Evolutionary conservation across 495 filamentous ascomycete species (phyloP).

Genomic region (Sphaerosporella brunnea): DNA sequence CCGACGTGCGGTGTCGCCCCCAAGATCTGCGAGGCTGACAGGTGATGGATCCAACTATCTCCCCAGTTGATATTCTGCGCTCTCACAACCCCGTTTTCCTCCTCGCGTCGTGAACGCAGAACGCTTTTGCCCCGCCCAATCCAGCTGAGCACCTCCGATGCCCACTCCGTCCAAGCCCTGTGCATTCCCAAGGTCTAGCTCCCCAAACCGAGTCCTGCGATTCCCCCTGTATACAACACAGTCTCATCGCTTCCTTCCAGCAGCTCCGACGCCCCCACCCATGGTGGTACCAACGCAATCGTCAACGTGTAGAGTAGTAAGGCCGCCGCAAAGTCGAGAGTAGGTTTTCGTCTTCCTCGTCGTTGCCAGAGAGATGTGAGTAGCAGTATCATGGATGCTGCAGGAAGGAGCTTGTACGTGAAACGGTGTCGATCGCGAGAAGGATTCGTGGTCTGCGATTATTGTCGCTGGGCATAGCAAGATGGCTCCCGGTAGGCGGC

Average conservation of each 20-base stretch:
- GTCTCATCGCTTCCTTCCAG: neutral
- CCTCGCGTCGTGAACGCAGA: conserved; percentile 2
- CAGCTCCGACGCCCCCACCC: neutral
- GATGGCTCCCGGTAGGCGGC: no score
- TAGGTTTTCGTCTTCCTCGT: neutral
- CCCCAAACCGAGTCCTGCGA: neutral
- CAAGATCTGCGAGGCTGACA: conserved; percentile 14
- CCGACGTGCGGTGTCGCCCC: no score
- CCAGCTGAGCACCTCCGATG: neutral
- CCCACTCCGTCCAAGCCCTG: neutral
- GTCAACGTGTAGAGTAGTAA: conserved; percentile 2
- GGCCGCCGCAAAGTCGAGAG: neutral
- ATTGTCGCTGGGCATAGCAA: no score
- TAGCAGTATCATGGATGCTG: neutral
- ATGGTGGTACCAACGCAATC: neutral
- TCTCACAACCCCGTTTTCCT: conserved; percentile 12
- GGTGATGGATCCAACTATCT: conserved; percentile 16
- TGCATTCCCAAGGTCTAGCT: neutral
- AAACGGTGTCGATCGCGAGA: no score
- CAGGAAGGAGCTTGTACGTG: no score
- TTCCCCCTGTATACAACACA: neutral
- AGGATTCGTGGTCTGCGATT: no score
- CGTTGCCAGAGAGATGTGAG: conserved; percentile 1
- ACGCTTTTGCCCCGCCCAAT: neutral
- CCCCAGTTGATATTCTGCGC: conserved; percentile 19